Evolutionary conservation across 768 basidiomycete species (phyloP).

Genomic region (Mycena galopus): DNA sequence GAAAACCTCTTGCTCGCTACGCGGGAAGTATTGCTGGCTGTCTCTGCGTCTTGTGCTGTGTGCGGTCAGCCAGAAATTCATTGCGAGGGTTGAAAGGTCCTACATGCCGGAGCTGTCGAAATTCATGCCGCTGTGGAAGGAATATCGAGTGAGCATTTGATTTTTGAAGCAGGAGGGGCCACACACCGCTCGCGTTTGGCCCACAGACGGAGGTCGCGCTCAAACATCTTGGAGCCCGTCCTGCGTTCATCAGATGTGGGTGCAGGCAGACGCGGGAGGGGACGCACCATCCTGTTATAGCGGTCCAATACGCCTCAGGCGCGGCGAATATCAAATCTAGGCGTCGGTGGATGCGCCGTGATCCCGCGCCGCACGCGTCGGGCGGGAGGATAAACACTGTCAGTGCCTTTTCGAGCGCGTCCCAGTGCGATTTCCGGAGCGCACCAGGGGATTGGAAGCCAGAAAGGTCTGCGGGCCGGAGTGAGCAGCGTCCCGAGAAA

Average conservation of each 20-base stretch:
- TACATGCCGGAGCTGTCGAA: slow-evolving; percentile 89
- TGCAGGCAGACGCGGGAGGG: too few species aligned
- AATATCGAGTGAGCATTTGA: slow-evolving; percentile 6
- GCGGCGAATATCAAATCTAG: slow-evolving; percentile 88
- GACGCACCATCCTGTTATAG: slow-evolving; percentile 87
- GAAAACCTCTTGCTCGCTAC: slow-evolving; percentile 81
- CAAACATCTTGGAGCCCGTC: slow-evolving; percentile 93
- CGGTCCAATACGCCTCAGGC: slow-evolving; percentile 87
- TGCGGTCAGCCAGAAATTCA: slow-evolving; percentile 1
- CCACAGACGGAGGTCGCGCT: slow-evolving; percentile 85
- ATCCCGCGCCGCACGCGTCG: slow-evolving; percentile 35
- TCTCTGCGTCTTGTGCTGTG: slow-evolving; percentile 73
- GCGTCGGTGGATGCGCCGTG: slow-evolving; percentile 67
- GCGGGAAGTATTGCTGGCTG: slow-evolving; percentile 69
- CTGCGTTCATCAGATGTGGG: slow-evolving; percentile 49
- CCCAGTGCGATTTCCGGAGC: slow-evolving; percentile 73
- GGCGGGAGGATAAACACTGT: slow-evolving; percentile 80
- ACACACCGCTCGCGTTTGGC: slow-evolving; percentile 70
- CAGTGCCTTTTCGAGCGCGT: slow-evolving; percentile 87
- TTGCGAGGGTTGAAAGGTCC: slow-evolving; percentile 39
- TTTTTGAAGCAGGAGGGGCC: neutral
- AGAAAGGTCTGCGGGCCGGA: slow-evolving; percentile 62
- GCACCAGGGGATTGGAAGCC: slow-evolving; percentile 69
- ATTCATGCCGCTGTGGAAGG: slow-evolving; percentile 71
- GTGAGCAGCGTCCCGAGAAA: neutral